Evolutionary conservation across 805 yeast genomes (phyloP).

Genomic region (Yarrowia sp.): DNA sequence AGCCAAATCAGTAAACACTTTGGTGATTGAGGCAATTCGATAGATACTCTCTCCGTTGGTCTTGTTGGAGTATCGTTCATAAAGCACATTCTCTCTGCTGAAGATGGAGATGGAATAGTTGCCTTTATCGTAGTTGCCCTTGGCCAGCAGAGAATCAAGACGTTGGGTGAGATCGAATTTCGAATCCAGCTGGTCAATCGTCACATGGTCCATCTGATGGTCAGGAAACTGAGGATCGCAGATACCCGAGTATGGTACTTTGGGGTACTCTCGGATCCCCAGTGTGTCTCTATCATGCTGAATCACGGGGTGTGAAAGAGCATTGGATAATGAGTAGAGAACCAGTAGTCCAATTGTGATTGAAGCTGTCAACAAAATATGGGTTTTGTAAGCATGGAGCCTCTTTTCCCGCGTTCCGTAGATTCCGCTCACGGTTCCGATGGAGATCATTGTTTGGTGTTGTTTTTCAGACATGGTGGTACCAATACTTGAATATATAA

Average conservation of each 20-base stretch:
- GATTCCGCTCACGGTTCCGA: neutral
- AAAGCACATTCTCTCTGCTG: neutral
- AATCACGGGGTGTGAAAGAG: neutral
- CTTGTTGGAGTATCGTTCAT: neutral
- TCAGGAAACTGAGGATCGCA: neutral
- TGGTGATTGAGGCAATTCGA: conserved; percentile 1
- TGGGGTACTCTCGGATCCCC: neutral
- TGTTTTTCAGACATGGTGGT: neutral
- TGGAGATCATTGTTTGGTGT: neutral
- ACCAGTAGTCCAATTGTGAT: neutral
- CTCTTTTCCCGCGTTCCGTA: neutral
- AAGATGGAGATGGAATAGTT: conserved; percentile 16
- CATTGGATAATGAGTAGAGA: neutral
- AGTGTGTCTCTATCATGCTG: neutral
- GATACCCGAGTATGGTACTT: neutral
- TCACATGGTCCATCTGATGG: neutral
- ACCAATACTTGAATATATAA: no score
- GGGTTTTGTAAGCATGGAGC: neutral
- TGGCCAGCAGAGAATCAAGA: neutral
- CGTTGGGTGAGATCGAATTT: neutral
- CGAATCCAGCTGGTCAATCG: neutral
- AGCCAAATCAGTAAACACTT: conserved; percentile 7
- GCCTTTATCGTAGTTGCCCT: neutral
- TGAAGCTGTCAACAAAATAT: neutral
- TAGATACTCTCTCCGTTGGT: neutral